Evolutionary conservation across 306 rosid species (phyloP).

Genomic region (Lathyrus tuberosus): DNA sequence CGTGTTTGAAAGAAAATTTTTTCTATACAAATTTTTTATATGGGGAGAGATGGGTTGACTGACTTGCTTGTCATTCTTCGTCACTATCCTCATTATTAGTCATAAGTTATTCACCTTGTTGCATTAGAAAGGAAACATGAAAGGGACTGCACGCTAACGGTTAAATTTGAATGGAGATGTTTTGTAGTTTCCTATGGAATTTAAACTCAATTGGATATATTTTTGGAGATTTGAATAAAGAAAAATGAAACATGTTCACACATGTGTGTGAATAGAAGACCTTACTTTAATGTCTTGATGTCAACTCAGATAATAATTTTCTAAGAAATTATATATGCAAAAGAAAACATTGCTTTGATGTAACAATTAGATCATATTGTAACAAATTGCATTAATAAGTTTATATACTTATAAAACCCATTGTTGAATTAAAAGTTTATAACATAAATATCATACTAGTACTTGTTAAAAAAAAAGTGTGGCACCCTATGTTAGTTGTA

Average conservation of each 20-base stretch:
- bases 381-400: no score
- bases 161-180: constrained; percentile 25
- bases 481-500: no score
- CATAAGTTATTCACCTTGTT: background rate
- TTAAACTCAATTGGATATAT: constrained; percentile 2
- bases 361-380: no score
- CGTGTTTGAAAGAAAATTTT: background rate
- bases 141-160: constrained; percentile 10
- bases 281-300: background rate
- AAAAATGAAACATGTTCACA: constrained; percentile 34
- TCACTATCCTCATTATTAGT: background rate
- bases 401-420: no score
- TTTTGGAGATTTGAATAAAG: background rate
- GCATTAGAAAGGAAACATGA: background rate
- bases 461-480: no score
- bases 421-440: no score
- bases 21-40: background rate
- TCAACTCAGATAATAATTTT: no score
- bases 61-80: constrained; percentile 1
- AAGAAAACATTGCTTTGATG: no score
- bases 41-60: background rate
- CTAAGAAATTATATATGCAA: no score
- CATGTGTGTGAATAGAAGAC: constrained; percentile 14
- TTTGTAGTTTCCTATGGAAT: constrained; percentile 17
- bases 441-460: no score